Percentiles rank a stretch among this genome's conserved stretches.
Evolutionary conservation across 257 asterid genomes (phyloP).

Genomic region (Misopates orontium): DNA sequence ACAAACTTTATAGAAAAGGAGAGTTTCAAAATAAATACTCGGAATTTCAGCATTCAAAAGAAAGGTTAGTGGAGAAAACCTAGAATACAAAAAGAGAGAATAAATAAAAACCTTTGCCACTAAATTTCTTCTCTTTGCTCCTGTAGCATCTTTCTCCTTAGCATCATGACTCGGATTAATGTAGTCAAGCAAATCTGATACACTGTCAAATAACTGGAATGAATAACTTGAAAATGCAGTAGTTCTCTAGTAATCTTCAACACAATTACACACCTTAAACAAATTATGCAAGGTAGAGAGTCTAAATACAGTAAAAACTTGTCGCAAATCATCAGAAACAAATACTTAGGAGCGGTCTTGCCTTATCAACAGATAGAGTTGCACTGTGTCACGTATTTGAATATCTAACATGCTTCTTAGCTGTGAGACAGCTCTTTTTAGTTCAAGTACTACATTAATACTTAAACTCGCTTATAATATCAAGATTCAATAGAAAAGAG

Average conservation of each 20-base stretch:
- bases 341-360: too few species aligned
- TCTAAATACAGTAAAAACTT: too few species aligned
- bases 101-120: constrained; percentile 58
- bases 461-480: too few species aligned
- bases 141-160: constrained; percentile 70
- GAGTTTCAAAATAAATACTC: not conserved
- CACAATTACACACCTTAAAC: too few species aligned
- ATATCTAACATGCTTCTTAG: too few species aligned
- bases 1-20: constrained; percentile 18
- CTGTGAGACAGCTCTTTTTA: too few species aligned
- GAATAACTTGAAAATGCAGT: constrained; percentile 17
- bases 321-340: too few species aligned
- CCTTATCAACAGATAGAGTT: too few species aligned
- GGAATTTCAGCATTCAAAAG: constrained; percentile 8
- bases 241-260: constrained; percentile 5
- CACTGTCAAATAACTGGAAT: constrained; percentile 50
- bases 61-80: constrained; percentile 4
- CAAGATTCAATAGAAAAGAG: too few species aligned
- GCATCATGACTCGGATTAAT: constrained; percentile 78
- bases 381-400: too few species aligned
- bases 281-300: too few species aligned
- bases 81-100: constrained; percentile 21
- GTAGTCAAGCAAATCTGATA: constrained; percentile 92
- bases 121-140: constrained; percentile 67
- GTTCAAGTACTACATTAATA: too few species aligned